Base-by-base conservation (phyloP, 768 basidiomycete genomes). In the Leccinum sublutescens region DNA sequence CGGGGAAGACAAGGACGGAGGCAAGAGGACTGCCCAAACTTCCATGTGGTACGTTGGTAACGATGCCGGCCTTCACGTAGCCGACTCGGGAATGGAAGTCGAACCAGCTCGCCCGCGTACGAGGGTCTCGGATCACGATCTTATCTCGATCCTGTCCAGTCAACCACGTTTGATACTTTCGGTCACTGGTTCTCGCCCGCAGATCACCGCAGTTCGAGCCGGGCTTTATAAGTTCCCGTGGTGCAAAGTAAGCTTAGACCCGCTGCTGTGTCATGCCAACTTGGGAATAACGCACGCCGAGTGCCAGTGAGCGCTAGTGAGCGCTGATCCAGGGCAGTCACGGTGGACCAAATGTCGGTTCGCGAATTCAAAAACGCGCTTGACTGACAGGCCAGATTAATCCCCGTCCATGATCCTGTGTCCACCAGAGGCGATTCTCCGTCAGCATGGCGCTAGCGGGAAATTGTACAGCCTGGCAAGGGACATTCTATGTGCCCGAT, bases 61-160 rank as follows among this genome's bases (percentile, higher is more conserved):
- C 40, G 5, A 36, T 15, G 34, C 12, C 34, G 5, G 14, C 33
- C 11, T 33, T 33, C 11, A 33, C 11, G 1, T 33, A 33, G 11
- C 33, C 33, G 33, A 14, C 36, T 33, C 50, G 15, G 25, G 6
- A 57, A 25, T 50, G 43, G 68, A 43, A 64, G 56, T 11, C 50
- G 66, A 68, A 56, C 68, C 50, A 19, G 68, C 23, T 67, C 61
- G 27, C 34, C 50, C n/a, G 51, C 51, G 33, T 10, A 12, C 5
- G 33, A 33, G 31, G 14, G 14, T 34, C 34, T 17, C 17, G 17
- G 43, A 45, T 19, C 45, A 47, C 45, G 45, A 47, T 47, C 19
- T 47, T 11, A 21, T 21, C 45, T 11, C 19, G 21, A 47, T 21
- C 17, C 19, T 14, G 45, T 21, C 21, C n/a, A 43, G 43, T 43